A percentile compares a stretch with the other conserved stretches of the same genome.
Evolutionary conservation across 208 protist genomes (phyloP).

Genomic region (Leishmania arabica): DNA sequence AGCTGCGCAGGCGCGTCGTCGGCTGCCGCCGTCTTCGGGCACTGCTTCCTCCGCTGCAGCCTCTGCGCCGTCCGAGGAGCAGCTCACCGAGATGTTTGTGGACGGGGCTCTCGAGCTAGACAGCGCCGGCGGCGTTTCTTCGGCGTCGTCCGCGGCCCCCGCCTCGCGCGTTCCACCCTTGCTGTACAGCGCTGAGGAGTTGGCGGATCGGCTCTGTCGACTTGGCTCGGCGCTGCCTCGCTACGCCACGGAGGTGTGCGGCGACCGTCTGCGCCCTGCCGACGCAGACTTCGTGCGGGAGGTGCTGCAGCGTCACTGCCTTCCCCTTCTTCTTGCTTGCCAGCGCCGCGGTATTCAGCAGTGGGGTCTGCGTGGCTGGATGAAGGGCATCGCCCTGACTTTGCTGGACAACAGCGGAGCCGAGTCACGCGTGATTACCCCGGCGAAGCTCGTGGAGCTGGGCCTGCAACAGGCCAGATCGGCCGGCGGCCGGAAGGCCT

Average conservation of each 20-base stretch:
- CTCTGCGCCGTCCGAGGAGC: neutral
- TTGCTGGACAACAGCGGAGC: conserved; percentile 34
- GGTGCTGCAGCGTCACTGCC: conserved; percentile 38
- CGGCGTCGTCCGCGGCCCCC: neutral
- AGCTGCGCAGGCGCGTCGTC: neutral
- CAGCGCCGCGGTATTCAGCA: conserved; percentile 42
- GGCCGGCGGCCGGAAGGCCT: conserved; percentile 10
- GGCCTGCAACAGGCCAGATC: conserved; percentile 8
- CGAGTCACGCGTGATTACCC: conserved; percentile 28
- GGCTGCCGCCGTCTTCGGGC: neutral
- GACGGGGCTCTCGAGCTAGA: conserved; percentile 31
- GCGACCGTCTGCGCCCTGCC: conserved; percentile 29
- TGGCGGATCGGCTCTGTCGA: conserved; percentile 66
- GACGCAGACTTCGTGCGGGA: conserved; percentile 24
- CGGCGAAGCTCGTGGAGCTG: conserved; percentile 24
- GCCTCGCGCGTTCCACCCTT: neutral
- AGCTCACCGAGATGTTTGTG: conserved; percentile 20
- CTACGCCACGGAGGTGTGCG: conserved; percentile 28
- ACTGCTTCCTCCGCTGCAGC: neutral
- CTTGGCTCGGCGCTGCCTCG: conserved; percentile 49
- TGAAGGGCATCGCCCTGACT: conserved; percentile 26
- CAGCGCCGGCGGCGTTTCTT: neutral
- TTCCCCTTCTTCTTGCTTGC: conserved; percentile 40
- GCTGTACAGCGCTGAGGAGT: conserved; percentile 41
- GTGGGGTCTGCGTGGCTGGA: conserved; percentile 39